Percentiles rank a stretch among this genome's conserved stretches.
Evolutionary conservation across 1,284 basidiomycete genomes (phyloP).

Genomic region (Mycosarcoma mackinlayi): DNA sequence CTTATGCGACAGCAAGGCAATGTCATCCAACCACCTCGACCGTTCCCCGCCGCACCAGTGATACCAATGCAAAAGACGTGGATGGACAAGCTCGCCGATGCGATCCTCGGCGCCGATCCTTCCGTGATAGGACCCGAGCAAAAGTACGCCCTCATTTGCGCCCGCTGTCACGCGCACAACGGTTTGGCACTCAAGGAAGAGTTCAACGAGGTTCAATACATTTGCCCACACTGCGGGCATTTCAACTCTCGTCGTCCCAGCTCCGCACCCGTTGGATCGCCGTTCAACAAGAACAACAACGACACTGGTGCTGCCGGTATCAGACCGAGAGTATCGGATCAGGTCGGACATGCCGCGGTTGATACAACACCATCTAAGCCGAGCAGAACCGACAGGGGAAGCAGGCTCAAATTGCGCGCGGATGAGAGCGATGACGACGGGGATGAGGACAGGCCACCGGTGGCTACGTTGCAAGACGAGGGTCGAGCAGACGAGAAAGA

Average conservation of each 20-base stretch:
- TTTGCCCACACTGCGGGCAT: slow-evolving; percentile 79
- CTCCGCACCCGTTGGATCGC: slow-evolving; percentile 61
- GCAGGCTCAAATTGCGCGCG: slow-evolving; percentile 28
- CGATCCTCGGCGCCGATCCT: slow-evolving; percentile 69
- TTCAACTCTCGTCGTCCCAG: slow-evolving; percentile 73
- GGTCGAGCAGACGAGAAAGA: background rate
- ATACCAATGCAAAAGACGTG: slow-evolving; percentile 43
- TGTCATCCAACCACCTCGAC: slow-evolving; percentile 7
- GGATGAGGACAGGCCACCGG: slow-evolving; percentile 26
- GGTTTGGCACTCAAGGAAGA: slow-evolving; percentile 88
- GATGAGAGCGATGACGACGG: slow-evolving; percentile 26
- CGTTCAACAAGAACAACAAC: slow-evolving; percentile 42
- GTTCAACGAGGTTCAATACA: slow-evolving; percentile 86
- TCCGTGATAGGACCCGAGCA: slow-evolving; percentile 67
- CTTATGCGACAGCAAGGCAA: slow-evolving; percentile 40
- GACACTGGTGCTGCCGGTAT: background rate
- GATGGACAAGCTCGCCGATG: slow-evolving; percentile 70
- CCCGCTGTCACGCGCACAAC: slow-evolving; percentile 91
- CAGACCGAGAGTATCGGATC: background rate
- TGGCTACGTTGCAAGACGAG: slow-evolving; percentile 27
- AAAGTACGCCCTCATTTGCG: slow-evolving; percentile 90
- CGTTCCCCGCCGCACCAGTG: slow-evolving; percentile 1
- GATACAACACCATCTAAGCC: slow-evolving; percentile 37
- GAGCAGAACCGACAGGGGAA: slow-evolving; percentile 13
- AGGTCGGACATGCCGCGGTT: background rate